Percentiles rank a stretch among this genome's conserved stretches.
These are phyloP conservation scores for Prunus salicina DNA, from an alignment of 306 rosid species.

Conservation along the genomic window DNA sequence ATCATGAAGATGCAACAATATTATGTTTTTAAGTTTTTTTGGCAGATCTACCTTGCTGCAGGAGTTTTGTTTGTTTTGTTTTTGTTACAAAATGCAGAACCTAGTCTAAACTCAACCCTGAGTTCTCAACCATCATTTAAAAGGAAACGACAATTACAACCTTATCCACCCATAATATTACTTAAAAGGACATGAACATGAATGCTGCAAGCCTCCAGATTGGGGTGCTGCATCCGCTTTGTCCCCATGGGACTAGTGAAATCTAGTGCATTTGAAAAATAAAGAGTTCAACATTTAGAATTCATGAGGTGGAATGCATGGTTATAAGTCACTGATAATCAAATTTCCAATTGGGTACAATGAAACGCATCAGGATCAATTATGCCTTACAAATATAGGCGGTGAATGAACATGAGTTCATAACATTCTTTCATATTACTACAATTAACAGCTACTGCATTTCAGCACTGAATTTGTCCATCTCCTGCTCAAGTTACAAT, in stretches of 20 bases:
- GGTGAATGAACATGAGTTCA: not conserved
- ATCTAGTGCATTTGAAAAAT: not conserved
- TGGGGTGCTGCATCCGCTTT: not conserved
- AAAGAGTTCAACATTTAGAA: not conserved
- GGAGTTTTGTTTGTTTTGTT: not conserved
- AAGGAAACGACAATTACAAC: too few relatives aligned
- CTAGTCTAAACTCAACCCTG: too few relatives aligned
- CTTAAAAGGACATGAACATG: too few relatives aligned
- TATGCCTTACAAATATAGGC: not conserved
- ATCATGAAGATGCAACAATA: not conserved
- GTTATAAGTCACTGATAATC: not conserved
- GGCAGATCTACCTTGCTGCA: not conserved
- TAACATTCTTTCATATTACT: not conserved
- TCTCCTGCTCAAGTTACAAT: not conserved
- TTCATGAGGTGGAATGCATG: not conserved
- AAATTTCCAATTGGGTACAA: not conserved
- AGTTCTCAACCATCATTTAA: too few relatives aligned
- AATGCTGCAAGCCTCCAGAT: too few relatives aligned
- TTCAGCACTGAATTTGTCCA: not conserved
- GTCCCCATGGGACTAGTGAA: not conserved
- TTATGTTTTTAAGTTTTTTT: not conserved
- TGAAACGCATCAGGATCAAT: not conserved
- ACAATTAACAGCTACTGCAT: not conserved
- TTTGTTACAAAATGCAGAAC: too few relatives aligned
- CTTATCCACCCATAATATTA: too few relatives aligned